Conservation (phyloP, 2,329 filamentous ascomycete species). For the Microsporum ferrugineum region DNA sequence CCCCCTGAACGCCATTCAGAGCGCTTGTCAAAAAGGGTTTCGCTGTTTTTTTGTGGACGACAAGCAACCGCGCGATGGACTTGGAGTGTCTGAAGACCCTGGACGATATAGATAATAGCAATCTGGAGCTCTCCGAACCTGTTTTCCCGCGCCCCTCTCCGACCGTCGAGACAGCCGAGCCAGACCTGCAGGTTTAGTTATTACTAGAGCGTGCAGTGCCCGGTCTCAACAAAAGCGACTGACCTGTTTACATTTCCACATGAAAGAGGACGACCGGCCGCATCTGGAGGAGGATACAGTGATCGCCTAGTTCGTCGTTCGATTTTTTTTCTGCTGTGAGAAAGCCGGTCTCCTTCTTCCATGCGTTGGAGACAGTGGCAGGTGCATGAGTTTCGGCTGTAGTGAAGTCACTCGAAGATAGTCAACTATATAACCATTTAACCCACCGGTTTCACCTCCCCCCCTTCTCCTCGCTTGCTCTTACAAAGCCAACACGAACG, state of each 20-base stretch:
- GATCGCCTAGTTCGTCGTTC: background rate
- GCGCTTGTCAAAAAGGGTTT: background rate
- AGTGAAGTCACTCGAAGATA: background rate
- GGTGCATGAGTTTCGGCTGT: background rate
- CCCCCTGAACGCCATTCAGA: background rate
- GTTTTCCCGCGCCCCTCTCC: background rate
- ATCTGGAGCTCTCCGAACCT: background rate
- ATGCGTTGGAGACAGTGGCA: background rate
- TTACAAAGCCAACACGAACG: background rate
- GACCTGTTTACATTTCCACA: background rate
- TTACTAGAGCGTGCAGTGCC: background rate
- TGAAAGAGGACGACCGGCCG: slow-evolving; percentile 2
- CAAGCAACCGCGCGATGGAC: background rate
- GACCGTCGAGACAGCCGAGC: background rate
- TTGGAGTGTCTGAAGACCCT: background rate
- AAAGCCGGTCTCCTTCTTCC: background rate
- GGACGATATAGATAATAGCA: background rate
- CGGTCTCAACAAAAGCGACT: background rate
- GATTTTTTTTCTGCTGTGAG: background rate
- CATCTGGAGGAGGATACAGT: slow-evolving; percentile 1
- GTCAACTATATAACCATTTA: background rate
- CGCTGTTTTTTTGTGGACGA: background rate
- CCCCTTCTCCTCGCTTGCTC: background rate
- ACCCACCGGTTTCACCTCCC: background rate
- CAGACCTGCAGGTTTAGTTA: background rate